These are phyloP conservation scores for Phialemoniopsis sp. DNA, from an alignment of 2,329 filamentous ascomycete species.

Conservation along the genomic window DNA sequence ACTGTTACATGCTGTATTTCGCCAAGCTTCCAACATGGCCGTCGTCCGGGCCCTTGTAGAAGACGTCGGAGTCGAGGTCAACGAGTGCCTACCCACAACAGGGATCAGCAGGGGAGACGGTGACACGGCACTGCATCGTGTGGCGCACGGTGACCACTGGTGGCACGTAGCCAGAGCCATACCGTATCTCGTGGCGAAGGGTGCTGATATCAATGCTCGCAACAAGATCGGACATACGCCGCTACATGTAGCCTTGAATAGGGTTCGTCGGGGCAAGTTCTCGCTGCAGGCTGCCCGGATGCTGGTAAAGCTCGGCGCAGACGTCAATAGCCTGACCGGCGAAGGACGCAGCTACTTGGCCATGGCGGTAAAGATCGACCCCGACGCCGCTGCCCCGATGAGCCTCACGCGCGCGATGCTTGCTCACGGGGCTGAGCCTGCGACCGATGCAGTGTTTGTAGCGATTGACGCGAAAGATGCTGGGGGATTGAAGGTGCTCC, in stretches of 20 bases:
- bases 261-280: not conserved
- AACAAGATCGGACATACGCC: slow-evolving; percentile 4
- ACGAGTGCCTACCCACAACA: slow-evolving; percentile 6
- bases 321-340: too few species aligned
- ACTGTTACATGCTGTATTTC: too few species aligned
- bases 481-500: too few species aligned
- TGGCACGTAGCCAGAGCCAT: slow-evolving; percentile 6
- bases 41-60: not conserved
- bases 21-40: too few species aligned
- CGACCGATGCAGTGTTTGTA: too few species aligned
- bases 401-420: too few species aligned
- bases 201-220: slow-evolving; percentile 4
- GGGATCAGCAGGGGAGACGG: too few species aligned
- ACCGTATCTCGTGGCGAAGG: slow-evolving; percentile 7
- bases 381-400: too few species aligned
- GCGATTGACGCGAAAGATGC: too few species aligned
- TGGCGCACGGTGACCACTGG: slow-evolving; percentile 3
- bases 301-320: slow-evolving; percentile 3
- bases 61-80: slow-evolving; percentile 22
- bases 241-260: slow-evolving; percentile 5
- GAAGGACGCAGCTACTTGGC: too few species aligned
- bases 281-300: slow-evolving; percentile 1
- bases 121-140: slow-evolving; percentile 5
- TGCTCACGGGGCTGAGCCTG: too few species aligned
- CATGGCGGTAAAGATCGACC: too few species aligned